Percentiles rank a stretch among this genome's conserved stretches.
phyloP scores from a whole-genome alignment of 495 filamentous ascomycete genomes.

The Penicillium antarcticum region DNA sequence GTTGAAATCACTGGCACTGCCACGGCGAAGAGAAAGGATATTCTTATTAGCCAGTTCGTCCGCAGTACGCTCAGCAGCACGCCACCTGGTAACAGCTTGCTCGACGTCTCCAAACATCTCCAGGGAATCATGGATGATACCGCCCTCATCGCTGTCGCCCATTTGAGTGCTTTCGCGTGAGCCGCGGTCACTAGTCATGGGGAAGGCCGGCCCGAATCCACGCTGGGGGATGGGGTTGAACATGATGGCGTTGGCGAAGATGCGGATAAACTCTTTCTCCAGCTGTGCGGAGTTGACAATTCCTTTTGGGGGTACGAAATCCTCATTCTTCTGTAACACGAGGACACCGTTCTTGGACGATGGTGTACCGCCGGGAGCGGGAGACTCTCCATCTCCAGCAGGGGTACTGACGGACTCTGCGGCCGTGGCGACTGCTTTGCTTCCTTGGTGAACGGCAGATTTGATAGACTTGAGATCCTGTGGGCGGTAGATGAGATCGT shows the following conservation, averaged over 20 bases:
- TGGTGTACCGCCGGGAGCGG: conserved; percentile 31
- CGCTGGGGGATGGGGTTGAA: conserved; percentile 79
- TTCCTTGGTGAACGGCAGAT: conserved; percentile 71
- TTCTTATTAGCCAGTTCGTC: conserved; percentile 44
- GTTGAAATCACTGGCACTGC: conserved; percentile 42
- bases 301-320: conserved; percentile 79
- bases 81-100: conserved; percentile 54
- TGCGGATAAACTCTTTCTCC: conserved; percentile 92
- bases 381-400: conserved; percentile 44
- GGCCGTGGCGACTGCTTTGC: conserved; percentile 65
- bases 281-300: conserved; percentile 94
- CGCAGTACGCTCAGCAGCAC: conserved; percentile 51
- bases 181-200: conserved; percentile 36
- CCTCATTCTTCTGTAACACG: conserved; percentile 62
- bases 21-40: conserved; percentile 38
- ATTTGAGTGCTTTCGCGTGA: conserved; percentile 44
- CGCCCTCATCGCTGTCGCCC: conserved; percentile 65
- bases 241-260: conserved; percentile 98
- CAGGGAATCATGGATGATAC: conserved; percentile 74
- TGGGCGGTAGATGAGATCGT: conserved; percentile 77
- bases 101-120: conserved; percentile 83
- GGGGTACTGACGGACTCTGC: conserved; percentile 50
- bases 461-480: conserved; percentile 89
- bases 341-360: conserved; percentile 40
- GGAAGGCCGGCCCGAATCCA: conserved; percentile 62